phyloP scores from a whole-genome alignment of 106 monocot species.

The Alisma plantagoaquatica region DNA sequence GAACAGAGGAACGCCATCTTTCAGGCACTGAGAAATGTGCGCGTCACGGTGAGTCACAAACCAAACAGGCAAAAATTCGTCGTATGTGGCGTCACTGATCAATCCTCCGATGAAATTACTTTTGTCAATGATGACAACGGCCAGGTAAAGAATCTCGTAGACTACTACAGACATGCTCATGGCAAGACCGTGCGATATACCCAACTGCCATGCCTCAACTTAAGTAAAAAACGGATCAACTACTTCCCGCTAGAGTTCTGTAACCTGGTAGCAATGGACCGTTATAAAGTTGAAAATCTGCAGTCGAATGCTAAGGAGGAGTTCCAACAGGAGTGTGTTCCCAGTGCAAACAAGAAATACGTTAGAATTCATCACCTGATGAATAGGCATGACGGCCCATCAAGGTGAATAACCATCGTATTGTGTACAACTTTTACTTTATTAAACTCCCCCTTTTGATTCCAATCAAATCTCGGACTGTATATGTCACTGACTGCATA shows the following conservation, averaged over 20 bases:
- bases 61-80: neutral
- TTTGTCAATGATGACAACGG: neutral
- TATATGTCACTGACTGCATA: neutral
- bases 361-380: conserved; percentile 16
- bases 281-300: conserved; percentile 13
- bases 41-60: neutral
- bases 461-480: neutral
- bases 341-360: conserved; percentile 6
- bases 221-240: conserved; percentile 23
- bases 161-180: conserved; percentile 22
- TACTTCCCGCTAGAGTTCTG: conserved; percentile 48
- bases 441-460: neutral
- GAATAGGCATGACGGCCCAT: conserved; percentile 12
- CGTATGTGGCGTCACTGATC: neutral
- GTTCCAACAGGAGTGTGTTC: conserved; percentile 12
- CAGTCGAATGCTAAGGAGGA: conserved; percentile 7
- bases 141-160: conserved; percentile 10
- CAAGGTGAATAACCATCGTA: conserved; percentile 18
- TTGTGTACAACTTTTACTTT: neutral
- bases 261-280: conserved; percentile 21
- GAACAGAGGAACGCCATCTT: neutral
- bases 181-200: conserved; percentile 7
- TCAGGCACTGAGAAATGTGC: neutral
- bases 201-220: conserved; percentile 32
- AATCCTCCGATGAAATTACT: neutral